Base-by-base conservation (phyloP, 805 yeast genomes). In the Kazachstania africana region DNA sequence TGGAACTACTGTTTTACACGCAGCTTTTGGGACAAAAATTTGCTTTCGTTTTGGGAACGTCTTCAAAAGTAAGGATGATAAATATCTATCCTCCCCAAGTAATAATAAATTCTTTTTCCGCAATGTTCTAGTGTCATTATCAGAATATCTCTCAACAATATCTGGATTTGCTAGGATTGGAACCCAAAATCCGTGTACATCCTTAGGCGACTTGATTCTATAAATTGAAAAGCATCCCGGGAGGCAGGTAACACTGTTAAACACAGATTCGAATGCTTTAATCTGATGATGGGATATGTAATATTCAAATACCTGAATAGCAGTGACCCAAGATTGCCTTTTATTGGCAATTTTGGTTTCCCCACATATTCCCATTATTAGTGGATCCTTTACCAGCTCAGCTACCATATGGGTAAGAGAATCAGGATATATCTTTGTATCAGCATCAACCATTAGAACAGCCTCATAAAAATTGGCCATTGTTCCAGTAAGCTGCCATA, bases 181-280 rank as follows among this genome's bases (percentile, higher is more conserved):
- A 20, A 87, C 94, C 95, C 96, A 85, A 54, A 67, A 78, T 5
- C 82, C 83, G 35, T 73, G 73, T 12, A 60, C 43, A 8, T 88
- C 87, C 57, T 83, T 84, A 16, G 95, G 95, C 0, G 94, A 66
- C 57, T 85, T 85, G 52, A 85, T 81, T 46, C 96, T 70, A 53
- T 87, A 85, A 76, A 85, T 79, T 38, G 82, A 78, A 66, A 85
- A 85, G 64, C 96, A 85, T 24, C 96, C 96, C 0, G 96, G 96
- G 38, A 85, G 66, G 68, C 96, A 85, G 0, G 95, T 85, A 10
- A 85, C 96, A 45, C 88, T 78, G 35, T 95, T 95, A 57, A 85
- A 85, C 2, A 80, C 85, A 12, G 94, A 78, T 59, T 85, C 96
- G 56, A 85, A 85, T 0, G 95, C 94, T 57, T 85, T 85, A 1